phyloP scores from a whole-genome alignment of 331 rosid genomes.

The Saraca asoca region DNA sequence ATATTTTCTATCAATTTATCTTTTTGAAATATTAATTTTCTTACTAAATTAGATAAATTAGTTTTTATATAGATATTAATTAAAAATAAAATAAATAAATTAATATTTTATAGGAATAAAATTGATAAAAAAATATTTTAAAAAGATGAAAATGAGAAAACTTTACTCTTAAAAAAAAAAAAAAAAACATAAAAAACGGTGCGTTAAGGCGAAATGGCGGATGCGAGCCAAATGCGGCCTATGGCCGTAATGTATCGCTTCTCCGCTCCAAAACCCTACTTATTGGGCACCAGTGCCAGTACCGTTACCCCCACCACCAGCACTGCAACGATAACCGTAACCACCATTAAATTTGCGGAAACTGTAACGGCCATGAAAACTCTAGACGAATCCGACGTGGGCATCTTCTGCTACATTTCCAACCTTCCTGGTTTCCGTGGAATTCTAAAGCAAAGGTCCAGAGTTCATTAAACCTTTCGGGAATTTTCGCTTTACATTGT shows the following conservation, averaged over 20 bases:
- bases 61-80: too few relatives aligned
- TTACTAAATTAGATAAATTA: too few relatives aligned
- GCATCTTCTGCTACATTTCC: constrained; percentile 80
- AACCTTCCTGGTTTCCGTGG: constrained; percentile 89
- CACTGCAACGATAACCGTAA: neutral
- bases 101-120: too few relatives aligned
- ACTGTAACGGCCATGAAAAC: constrained; percentile 50
- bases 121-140: too few relatives aligned
- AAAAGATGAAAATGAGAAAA: too few relatives aligned
- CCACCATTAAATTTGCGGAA: constrained; percentile 8
- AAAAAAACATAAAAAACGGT: too few relatives aligned
- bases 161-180: too few relatives aligned
- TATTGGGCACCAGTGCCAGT: constrained; percentile 33
- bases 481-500: neutral
- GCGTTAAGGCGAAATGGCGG: constrained; percentile 22
- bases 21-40: too few relatives aligned
- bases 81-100: too few relatives aligned
- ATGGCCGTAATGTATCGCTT: constrained; percentile 18
- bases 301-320: neutral
- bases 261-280: constrained; percentile 47
- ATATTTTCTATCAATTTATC: too few relatives aligned
- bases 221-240: constrained; percentile 23
- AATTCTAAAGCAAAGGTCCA: constrained; percentile 87
- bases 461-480: neutral
- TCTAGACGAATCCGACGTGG: constrained; percentile 73